Percentiles rank a stretch among this genome's conserved stretches.
Conservation (phyloP, 768 basidiomycete species). For the Trametes punicea region DNA sequence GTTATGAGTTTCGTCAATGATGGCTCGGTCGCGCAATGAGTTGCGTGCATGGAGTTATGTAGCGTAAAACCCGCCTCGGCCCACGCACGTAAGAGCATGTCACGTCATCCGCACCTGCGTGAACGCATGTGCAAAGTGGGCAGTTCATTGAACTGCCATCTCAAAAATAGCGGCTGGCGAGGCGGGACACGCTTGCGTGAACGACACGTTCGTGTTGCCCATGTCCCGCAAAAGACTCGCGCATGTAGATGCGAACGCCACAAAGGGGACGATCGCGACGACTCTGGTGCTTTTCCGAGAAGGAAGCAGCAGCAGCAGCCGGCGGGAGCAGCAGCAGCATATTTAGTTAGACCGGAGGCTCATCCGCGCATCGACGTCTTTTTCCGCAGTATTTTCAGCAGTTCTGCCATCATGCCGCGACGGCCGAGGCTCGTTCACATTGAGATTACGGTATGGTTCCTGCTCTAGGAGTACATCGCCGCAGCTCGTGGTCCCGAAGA, state of each 20-base stretch:
- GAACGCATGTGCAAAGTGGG: too few relatives aligned
- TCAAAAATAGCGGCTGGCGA: too few relatives aligned
- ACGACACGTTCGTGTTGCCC: too few relatives aligned
- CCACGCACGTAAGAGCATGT: not conserved
- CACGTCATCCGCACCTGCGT: conserved; percentile 4
- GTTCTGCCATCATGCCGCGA: not conserved
- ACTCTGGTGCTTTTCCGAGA: not conserved
- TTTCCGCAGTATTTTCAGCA: not conserved
- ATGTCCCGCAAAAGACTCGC: too few relatives aligned
- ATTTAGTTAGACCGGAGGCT: not conserved
- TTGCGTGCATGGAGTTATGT: conserved; percentile 4
- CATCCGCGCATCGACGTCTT: not conserved
- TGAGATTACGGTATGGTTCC: too few relatives aligned
- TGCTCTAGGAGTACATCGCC: too few relatives aligned
- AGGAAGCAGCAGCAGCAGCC: not conserved
- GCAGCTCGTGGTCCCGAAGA: too few relatives aligned
- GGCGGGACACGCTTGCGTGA: too few relatives aligned
- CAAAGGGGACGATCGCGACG: too few relatives aligned
- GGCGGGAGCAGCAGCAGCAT: not conserved
- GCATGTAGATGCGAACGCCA: too few relatives aligned
- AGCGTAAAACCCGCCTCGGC: too few relatives aligned
- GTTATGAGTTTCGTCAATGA: not conserved
- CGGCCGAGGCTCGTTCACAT: not conserved
- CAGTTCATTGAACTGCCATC: too few relatives aligned
- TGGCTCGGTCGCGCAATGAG: not conserved